A percentile compares a stretch with the other conserved stretches of the same genome.
These are phyloP conservation scores for Pleurotus pulmonarius DNA, from an alignment of 768 basidiomycete species.

Conservation along the genomic window DNA sequence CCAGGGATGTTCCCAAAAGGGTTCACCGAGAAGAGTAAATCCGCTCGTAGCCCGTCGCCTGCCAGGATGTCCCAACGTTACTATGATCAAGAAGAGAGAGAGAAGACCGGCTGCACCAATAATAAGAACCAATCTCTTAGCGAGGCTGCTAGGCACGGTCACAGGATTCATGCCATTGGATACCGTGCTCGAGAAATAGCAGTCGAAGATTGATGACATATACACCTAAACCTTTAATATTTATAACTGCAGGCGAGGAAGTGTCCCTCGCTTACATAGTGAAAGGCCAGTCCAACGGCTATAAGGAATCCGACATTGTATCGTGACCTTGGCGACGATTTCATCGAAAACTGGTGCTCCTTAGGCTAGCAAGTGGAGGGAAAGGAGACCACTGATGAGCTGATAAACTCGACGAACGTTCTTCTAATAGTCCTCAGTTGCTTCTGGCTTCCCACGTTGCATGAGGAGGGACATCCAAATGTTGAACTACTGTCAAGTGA, in stretches of 20 bases:
- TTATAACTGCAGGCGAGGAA: slow-evolving; percentile 19
- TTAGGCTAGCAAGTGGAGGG: too few species aligned
- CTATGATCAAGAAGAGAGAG: not conserved
- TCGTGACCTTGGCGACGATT: slow-evolving; percentile 10
- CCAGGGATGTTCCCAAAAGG: slow-evolving; percentile 51
- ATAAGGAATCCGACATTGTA: slow-evolving; percentile 48
- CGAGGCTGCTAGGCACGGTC: slow-evolving; percentile 39
- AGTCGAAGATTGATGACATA: slow-evolving; percentile 58
- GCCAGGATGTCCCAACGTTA: not conserved
- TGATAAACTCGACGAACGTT: too few species aligned
- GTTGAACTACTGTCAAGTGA: too few species aligned
- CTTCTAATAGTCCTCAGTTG: too few species aligned
- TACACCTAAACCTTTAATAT: not conserved
- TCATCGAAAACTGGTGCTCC: not conserved
- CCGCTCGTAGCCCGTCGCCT: slow-evolving; percentile 85
- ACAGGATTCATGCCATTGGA: slow-evolving; percentile 71
- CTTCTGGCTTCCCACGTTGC: too few species aligned
- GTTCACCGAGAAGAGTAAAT: slow-evolving; percentile 66
- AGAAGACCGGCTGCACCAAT: slow-evolving; percentile 45
- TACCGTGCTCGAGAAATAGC: slow-evolving; percentile 83
- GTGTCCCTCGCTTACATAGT: slow-evolving; percentile 66
- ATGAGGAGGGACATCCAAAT: too few species aligned
- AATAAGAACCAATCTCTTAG: slow-evolving; percentile 76
- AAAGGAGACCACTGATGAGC: too few species aligned
- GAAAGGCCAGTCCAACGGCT: slow-evolving; percentile 67